A percentile compares a stretch with the other conserved stretches of the same genome.
Conservation (phyloP, 495 filamentous ascomycete species). For the Beverwykella pulmonaria region DNA sequence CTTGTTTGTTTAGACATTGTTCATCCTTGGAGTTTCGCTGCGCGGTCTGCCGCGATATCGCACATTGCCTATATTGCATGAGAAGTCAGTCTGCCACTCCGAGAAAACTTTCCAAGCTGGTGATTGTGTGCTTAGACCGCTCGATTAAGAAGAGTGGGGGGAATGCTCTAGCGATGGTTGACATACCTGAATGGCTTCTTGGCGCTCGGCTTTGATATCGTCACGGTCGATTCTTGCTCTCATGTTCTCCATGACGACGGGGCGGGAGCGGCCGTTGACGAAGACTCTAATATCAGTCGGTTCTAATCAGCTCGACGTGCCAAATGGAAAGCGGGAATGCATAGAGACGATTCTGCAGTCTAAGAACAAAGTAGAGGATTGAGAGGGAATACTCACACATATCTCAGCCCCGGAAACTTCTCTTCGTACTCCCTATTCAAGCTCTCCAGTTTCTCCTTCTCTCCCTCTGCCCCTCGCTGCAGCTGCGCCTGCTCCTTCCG, state of each 20-base stretch:
- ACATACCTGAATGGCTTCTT: conserved; percentile 74
- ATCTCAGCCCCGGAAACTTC: conserved; percentile 77
- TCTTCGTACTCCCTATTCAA: conserved; percentile 84
- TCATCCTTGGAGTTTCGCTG: conserved; percentile 50
- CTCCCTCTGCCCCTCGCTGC: conserved; percentile 57
- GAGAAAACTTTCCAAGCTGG: too few relatives aligned
- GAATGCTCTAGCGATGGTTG: conserved; percentile 1
- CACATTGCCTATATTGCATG: conserved; percentile 69
- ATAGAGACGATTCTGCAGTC: neutral
- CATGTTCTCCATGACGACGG: conserved; percentile 85
- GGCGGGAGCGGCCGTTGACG: conserved; percentile 78
- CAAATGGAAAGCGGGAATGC: neutral
- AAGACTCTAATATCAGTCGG: conserved; percentile 61
- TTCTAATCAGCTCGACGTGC: neutral
- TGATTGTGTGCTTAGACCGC: too few relatives aligned
- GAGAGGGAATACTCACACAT: conserved; percentile 63
- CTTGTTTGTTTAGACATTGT: neutral
- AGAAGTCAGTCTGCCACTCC: conserved; percentile 12
- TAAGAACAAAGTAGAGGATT: neutral
- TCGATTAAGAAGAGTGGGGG: neutral
- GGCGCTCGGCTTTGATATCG: conserved; percentile 67
- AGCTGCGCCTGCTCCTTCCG: conserved; percentile 78
- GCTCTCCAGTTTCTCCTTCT: conserved; percentile 59
- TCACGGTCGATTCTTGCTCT: conserved; percentile 68
- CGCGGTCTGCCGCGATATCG: conserved; percentile 68